These are phyloP conservation scores for Penicillium daleae DNA, from an alignment of 495 filamentous ascomycete genomes.

Conservation along the genomic window DNA sequence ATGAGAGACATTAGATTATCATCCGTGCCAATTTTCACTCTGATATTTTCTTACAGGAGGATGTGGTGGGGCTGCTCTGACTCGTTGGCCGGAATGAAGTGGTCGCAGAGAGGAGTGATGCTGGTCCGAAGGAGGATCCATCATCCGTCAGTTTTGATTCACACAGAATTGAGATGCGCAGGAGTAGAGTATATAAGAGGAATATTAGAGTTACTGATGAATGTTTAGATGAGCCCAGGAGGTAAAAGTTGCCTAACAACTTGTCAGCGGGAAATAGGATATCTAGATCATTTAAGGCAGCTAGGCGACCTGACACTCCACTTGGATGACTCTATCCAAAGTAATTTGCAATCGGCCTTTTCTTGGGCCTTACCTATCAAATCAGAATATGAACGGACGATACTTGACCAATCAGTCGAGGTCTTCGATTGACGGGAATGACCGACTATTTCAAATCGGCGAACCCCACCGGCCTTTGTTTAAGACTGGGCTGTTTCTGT, in stretches of 20 bases:
- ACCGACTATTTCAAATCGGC: slow-evolving; percentile 4
- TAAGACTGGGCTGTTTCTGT: slow-evolving; percentile 5
- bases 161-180: neutral
- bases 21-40: neutral
- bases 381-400: neutral
- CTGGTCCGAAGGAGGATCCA: neutral
- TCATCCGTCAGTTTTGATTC: neutral
- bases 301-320: neutral
- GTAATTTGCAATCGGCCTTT: slow-evolving; percentile 1
- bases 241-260: neutral
- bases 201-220: neutral
- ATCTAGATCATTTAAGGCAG: neutral
- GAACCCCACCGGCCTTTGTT: neutral
- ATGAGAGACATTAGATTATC: neutral
- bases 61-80: neutral
- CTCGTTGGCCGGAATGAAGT: neutral
- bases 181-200: too few species aligned
- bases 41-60: neutral
- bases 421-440: neutral
- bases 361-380: neutral
- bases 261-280: neutral
- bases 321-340: neutral
- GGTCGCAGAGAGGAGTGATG: neutral
- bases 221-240: neutral
- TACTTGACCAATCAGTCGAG: neutral